Evolutionary conservation across 2,329 filamentous ascomycete species (phyloP), one percentile per base, ranked within the genome.

Genomic region (Coniochaeta hoffmannii): DNA sequence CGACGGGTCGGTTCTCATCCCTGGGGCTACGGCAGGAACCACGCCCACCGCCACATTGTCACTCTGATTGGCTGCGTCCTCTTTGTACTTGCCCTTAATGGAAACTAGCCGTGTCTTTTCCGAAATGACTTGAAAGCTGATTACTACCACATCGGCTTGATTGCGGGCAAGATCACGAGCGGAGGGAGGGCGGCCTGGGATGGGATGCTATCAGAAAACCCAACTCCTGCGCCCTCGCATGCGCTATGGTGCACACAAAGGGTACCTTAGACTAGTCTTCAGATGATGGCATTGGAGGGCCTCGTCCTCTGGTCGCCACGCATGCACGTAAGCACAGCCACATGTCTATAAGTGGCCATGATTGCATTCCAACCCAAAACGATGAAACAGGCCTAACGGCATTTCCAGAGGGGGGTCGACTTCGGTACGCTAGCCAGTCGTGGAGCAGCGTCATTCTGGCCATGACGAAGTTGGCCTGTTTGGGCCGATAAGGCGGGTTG

Each of bases 51-150:
- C 19, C 4, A 8, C 15, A 8, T 4, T 17, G 12, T 6, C 8
- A 22, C 22, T 28, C 41, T 46, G 4, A 46, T 46, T 46, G 41
- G 41, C 41, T n/a, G 12, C 2, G 15, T 26, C 19, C 28, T 34
- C 49, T 32, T 31, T 19, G 28, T 34, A 32, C 28, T 50, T 50
- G 49, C 49, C 49, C 49, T 17, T 50, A 50, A 19, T 10, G 49
- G 49, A 50, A 50, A 34, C 49, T 11, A 34, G 49, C 49, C 49
- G 17, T 32, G 22, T 31, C 49, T 50, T 50, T 50, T 34, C 49
- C 49, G 49, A 50, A 50, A 50, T 50, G 49, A 50, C 24, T 50
- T 24, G 32, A 46, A 14, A 15, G 41, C 41, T 46, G 24, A 46
- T 46, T 46, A 22, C 41, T 46, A 46, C 41, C 41, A 26, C 41